phyloP scores from a whole-genome alignment of 768 basidiomycete genomes.

The Boletus subcaerulescens region DNA sequence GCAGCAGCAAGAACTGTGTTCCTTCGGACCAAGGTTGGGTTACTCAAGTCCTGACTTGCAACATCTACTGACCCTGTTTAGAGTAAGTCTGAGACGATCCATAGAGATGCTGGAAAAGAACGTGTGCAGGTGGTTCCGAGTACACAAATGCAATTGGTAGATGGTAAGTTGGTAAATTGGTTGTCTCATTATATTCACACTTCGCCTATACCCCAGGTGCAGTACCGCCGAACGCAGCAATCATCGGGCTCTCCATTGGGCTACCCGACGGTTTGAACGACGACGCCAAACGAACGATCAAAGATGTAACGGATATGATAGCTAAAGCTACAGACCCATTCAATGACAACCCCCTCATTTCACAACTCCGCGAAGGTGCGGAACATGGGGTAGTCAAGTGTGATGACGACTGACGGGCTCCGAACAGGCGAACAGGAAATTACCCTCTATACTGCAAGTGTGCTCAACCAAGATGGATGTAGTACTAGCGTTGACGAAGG shows the following conservation, averaged over 20 bases:
- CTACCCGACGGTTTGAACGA: neutral
- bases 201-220: neutral
- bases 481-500: neutral
- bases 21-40: neutral
- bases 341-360: neutral
- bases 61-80: neutral
- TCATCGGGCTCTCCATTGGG: neutral
- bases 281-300: neutral
- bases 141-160: neutral
- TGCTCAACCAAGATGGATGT: neutral
- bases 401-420: neutral
- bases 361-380: neutral
- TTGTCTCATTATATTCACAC: neutral
- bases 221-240: neutral
- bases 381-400: neutral
- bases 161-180: neutral
- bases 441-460: neutral
- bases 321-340: neutral
- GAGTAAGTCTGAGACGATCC: conserved; percentile 13
- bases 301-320: neutral
- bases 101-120: neutral
- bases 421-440: neutral
- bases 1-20: neutral
- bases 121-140: too few species aligned
- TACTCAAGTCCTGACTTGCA: too few species aligned